A percentile compares a stretch with the other conserved stretches of the same genome.
These are phyloP conservation scores for Aleurites moluccanus DNA, from an alignment of 441 rosid species.

Conservation along the genomic window DNA sequence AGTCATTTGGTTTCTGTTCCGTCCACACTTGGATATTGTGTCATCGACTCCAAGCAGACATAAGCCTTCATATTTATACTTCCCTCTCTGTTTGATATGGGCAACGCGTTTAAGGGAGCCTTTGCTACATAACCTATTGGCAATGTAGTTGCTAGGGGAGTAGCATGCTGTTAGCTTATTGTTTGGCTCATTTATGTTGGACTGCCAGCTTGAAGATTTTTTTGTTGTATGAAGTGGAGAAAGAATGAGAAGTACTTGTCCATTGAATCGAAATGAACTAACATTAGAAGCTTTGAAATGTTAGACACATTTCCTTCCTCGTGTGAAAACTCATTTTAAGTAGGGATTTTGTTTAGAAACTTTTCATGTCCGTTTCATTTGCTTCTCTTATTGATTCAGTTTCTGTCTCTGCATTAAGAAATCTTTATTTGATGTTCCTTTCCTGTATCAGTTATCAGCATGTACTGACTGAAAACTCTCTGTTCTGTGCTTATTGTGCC, in stretches of 20 bases:
- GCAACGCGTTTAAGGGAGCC: background rate
- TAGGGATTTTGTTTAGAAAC: background rate
- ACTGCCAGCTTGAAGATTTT: background rate
- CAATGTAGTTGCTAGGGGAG: background rate
- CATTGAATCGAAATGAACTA: background rate
- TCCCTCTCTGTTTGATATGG: background rate
- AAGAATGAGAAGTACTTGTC: background rate
- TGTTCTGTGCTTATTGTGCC: background rate
- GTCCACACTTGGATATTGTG: background rate
- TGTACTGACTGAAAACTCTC: background rate
- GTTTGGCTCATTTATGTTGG: conserved; percentile 4
- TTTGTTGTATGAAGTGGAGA: background rate
- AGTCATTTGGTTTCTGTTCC: conserved; percentile 1
- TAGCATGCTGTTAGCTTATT: background rate
- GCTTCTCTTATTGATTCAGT: background rate
- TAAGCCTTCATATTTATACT: background rate
- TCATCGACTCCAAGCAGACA: background rate
- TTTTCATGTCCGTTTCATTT: background rate
- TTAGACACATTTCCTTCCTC: background rate
- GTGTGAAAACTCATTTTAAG: background rate
- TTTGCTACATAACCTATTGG: background rate
- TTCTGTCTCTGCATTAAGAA: background rate
- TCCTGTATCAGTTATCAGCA: background rate
- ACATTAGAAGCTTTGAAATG: background rate
- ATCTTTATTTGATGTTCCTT: background rate